phyloP scores from a whole-genome alignment of 257 asterid species.

The Penstemon newberryi region DNA sequence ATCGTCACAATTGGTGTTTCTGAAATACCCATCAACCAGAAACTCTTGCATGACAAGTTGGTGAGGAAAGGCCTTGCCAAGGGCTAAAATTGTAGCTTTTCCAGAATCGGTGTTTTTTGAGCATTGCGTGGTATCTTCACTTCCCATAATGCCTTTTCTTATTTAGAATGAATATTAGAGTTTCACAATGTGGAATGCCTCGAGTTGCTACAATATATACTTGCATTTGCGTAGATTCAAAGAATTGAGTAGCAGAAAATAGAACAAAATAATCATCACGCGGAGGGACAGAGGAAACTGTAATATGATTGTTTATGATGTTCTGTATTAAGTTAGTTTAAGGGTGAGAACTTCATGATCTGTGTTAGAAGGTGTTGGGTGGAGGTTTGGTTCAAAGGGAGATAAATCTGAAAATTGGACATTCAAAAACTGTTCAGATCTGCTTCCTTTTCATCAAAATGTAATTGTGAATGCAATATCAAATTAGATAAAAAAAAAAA shows the following conservation, averaged over 20 bases:
- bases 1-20: slow-evolving; percentile 75
- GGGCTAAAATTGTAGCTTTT: slow-evolving; percentile 71
- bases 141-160: slow-evolving; percentile 35
- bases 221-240: background rate
- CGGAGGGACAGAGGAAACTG: slow-evolving; percentile 1
- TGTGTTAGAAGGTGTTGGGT: slow-evolving; percentile 21
- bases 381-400: slow-evolving; percentile 27
- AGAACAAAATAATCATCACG: slow-evolving; percentile 17
- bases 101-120: slow-evolving; percentile 24
- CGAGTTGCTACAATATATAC: slow-evolving; percentile 30
- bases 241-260: slow-evolving; percentile 4
- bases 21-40: slow-evolving; percentile 87
- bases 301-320: slow-evolving; percentile 5
- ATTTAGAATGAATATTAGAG: background rate
- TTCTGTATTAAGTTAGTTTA: slow-evolving; percentile 36
- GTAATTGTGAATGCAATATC: no score
- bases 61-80: slow-evolving; percentile 95
- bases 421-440: background rate
- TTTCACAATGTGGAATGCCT: background rate
- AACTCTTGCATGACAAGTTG: slow-evolving; percentile 93
- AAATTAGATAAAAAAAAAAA: no score
- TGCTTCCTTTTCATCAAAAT: no score
- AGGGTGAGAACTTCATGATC: slow-evolving; percentile 44
- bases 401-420: background rate
- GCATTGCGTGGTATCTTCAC: slow-evolving; percentile 33